These are phyloP conservation scores for Microbotryomycetes sp. DNA, from an alignment of 1,284 basidiomycete species.

Conservation along the genomic window DNA sequence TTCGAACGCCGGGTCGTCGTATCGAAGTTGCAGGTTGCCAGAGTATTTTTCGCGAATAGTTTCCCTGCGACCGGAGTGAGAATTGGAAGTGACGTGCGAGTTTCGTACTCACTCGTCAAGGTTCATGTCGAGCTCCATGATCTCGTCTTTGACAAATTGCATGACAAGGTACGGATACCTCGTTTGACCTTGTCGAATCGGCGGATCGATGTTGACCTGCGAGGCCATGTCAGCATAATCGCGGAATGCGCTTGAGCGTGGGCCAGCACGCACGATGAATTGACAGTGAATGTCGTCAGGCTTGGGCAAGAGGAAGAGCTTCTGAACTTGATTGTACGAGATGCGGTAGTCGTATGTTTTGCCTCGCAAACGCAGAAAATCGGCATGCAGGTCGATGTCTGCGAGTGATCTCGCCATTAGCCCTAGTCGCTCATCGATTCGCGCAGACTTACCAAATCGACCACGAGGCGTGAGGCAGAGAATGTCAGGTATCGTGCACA, in stretches of 20 bases:
- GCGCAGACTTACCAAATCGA: constrained; percentile 18
- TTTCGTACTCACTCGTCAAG: constrained; percentile 66
- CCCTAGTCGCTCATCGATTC: neutral
- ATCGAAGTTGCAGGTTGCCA: constrained; percentile 80
- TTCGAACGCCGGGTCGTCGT: constrained; percentile 88
- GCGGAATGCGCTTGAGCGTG: neutral
- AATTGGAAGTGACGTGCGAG: neutral
- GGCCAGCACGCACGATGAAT: constrained; percentile 61
- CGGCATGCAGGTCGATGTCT: constrained; percentile 95
- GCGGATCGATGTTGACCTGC: constrained; percentile 78
- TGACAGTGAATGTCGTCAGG: constrained; percentile 89
- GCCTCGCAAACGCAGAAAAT: constrained; percentile 86
- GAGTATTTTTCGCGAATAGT: constrained; percentile 50
- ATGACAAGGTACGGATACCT: constrained; percentile 96
- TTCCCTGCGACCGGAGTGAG: constrained; percentile 38
- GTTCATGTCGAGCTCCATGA: constrained; percentile 92
- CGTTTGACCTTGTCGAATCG: constrained; percentile 97
- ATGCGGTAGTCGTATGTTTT: constrained; percentile 99
- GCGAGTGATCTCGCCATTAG: neutral
- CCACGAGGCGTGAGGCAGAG: constrained; percentile 77
- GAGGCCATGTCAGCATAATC: neutral
- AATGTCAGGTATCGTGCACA: constrained; percentile 93
- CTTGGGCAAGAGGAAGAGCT: constrained; percentile 88
- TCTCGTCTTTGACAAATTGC: constrained; percentile 94
- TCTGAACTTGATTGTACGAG: constrained; percentile 78